A percentile compares a stretch with the other conserved stretches of the same genome.
Conservation (phyloP, 352 stramenopile species). For the Phytophthora pini region DNA sequence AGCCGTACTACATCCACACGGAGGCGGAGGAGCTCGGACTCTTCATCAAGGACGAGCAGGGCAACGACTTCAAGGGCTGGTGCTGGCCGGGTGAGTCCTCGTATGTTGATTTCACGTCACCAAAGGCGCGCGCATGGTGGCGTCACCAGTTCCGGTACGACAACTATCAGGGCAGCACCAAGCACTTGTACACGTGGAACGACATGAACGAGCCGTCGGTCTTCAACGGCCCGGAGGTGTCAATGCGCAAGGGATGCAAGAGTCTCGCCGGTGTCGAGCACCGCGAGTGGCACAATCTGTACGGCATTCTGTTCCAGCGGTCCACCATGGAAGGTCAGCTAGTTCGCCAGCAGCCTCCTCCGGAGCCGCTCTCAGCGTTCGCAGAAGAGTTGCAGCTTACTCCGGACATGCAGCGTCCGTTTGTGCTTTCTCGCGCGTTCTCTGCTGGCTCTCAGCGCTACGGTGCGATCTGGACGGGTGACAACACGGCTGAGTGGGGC, state of each 20-base stretch:
- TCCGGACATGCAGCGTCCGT: constrained; percentile 89
- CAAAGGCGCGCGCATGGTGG: constrained; percentile 96
- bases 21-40: constrained; percentile 87
- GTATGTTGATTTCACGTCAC: constrained; percentile 98
- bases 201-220: constrained; percentile 99
- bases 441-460: constrained; percentile 98
- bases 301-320: constrained; percentile 98
- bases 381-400: constrained; percentile 47
- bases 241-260: constrained; percentile 95
- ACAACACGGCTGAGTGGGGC: constrained; percentile 97
- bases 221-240: constrained; percentile 99
- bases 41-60: constrained; percentile 97
- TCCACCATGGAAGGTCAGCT: constrained; percentile 95
- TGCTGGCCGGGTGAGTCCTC: constrained; percentile 99
- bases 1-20: constrained; percentile 92
- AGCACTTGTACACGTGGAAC: constrained; percentile 98
- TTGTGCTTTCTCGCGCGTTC: constrained; percentile 98
- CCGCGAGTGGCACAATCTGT: constrained; percentile 99
- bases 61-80: constrained; percentile 98
- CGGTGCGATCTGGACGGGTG: constrained; percentile 98
- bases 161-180: constrained; percentile 94
- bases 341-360: constrained; percentile 66
- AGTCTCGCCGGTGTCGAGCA: constrained; percentile 96
- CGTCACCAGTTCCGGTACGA: constrained; percentile 95
- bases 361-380: constrained; percentile 44